Evolutionary conservation across 768 basidiomycete species (phyloP), one percentile per base, ranked within the genome.

Genomic region (Boletus speciosus): DNA sequence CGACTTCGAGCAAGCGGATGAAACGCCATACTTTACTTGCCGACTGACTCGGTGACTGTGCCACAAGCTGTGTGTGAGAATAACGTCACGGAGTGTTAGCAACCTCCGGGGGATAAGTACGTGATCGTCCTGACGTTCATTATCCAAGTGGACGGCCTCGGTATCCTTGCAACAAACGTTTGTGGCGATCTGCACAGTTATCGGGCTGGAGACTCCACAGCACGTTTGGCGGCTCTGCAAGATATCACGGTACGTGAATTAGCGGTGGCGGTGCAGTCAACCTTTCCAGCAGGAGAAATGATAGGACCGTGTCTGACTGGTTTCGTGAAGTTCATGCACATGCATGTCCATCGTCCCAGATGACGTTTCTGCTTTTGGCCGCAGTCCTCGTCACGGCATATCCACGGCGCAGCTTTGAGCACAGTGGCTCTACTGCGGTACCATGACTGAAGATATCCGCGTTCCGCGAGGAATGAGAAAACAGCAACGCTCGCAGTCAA

Each of bases 61-160:
- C 56, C 63, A 36, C 47, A 68, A 60, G 66, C 66, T 66, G 66
- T 66, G 65, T 66, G 65, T 68, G 65, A 56, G 65, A 66, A 65
- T 49, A 44, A 47, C 12, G 49, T 51, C 54, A 3, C 57, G 50
- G 46, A 43, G 49, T 15, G 37, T 37, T 31, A 45, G 38, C 19
- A 44, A 58, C 61, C 52, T 44, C 57, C 56, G 63, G 42, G 27
- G 35, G 15, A 32, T 49, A 32, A 32, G 31, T 32, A 41, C 37
- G 36, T 49, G 55, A 47, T 37, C 5, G 25, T 47, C 47, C 29
- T 45, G 45, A 48, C 48, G 42, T 43, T 50, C 36, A 23, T 40
- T 39, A 14, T 16, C 34, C 48, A 49, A 14, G 45, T n/a, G 50
- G 51, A 34, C 14, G 4, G 16, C 11, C 49, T 45, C 42, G 10